Percentiles rank a stretch among this genome's conserved stretches.
phyloP scores from a whole-genome alignment of 176 grass and related monocot species.

The Eleusine indica region DNA sequence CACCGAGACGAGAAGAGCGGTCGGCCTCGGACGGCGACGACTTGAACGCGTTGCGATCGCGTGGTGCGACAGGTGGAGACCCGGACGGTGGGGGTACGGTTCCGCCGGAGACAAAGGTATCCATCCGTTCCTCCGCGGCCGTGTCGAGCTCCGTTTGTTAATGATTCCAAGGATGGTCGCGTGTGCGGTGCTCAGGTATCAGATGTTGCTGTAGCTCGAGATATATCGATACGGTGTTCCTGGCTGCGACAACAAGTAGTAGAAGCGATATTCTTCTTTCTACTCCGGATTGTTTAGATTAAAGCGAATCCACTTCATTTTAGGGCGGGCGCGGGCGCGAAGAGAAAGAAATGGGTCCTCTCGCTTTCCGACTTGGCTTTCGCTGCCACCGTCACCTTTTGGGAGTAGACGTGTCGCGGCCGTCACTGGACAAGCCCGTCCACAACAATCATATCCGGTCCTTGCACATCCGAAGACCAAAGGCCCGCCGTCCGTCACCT shows the following conservation, averaged over 20 bases:
- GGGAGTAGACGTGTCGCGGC: not conserved
- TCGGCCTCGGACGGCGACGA: conserved; percentile 31
- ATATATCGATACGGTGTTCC: conserved; percentile 5
- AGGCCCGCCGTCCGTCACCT: not conserved
- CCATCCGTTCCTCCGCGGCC: not conserved
- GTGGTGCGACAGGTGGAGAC: not conserved
- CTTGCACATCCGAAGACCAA: conserved; percentile 17
- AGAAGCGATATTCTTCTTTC: not conserved
- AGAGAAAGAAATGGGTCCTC: not conserved
- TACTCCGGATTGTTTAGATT: not conserved
- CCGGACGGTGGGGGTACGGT: not conserved
- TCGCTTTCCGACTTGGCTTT: conserved; percentile 52
- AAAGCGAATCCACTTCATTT: not conserved
- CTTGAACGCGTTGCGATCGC: conserved; percentile 10
- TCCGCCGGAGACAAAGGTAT: conserved; percentile 7
- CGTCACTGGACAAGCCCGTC: conserved; percentile 25
- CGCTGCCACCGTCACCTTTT: conserved; percentile 1
- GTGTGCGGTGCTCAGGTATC: not conserved
- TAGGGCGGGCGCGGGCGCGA: not conserved
- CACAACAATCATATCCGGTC: not conserved
- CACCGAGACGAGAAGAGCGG: conserved; percentile 27
- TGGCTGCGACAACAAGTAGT: conserved; percentile 7
- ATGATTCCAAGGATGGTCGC: not conserved
- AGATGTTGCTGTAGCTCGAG: not conserved
- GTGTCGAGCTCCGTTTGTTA: not conserved